Conservation (phyloP, 208 protist species). For the Plasmodiophora brassicae region DNA sequence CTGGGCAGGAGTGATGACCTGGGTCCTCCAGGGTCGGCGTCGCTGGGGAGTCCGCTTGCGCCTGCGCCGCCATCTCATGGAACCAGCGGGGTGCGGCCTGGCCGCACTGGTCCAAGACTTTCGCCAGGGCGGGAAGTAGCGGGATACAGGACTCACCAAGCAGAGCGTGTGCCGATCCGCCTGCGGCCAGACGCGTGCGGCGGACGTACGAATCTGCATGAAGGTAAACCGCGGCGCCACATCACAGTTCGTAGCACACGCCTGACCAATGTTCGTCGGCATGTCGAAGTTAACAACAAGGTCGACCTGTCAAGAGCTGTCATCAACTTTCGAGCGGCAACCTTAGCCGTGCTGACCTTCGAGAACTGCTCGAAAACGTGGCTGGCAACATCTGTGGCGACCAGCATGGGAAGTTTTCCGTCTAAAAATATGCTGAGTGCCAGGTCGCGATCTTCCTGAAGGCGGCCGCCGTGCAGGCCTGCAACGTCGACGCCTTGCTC, state of each 20-base stretch:
- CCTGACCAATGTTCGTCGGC: background rate
- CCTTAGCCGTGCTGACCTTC: background rate
- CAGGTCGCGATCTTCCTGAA: background rate
- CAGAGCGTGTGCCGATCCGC: background rate
- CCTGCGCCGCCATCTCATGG: background rate
- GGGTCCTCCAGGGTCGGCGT: too few species aligned
- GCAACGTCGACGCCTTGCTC: background rate
- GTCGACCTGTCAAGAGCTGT: background rate
- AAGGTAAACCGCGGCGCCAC: background rate
- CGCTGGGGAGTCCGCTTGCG: too few species aligned
- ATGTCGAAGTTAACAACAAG: conserved; percentile 26
- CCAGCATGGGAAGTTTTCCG: background rate
- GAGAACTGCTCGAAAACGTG: conserved; percentile 11
- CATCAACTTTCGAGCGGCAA: background rate
- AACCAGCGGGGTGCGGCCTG: background rate
- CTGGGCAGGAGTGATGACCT: too few species aligned
- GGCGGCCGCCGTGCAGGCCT: background rate
- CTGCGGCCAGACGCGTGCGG: background rate
- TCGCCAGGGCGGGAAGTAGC: background rate
- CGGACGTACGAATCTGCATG: conserved; percentile 1
- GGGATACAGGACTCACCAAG: background rate
- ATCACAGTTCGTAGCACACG: background rate
- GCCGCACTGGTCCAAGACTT: background rate
- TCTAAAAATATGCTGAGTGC: background rate
- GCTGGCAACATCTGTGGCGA: conserved; percentile 11